Evolutionary conservation across 2,329 filamentous ascomycete species (phyloP).

Genomic region (Fusarium poae): DNA sequence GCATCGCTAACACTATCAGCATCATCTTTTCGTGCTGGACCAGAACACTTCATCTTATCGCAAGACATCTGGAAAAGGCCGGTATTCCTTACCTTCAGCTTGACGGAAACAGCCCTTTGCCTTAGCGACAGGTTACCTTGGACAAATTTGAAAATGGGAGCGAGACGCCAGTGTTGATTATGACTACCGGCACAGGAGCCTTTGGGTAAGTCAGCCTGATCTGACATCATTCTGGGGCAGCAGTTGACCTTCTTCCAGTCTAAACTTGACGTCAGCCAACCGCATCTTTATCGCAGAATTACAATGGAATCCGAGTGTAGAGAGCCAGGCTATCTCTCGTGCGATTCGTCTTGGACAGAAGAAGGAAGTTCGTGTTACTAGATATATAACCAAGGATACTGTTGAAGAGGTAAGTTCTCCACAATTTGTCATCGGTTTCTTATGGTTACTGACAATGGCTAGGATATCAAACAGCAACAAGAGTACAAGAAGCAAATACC

Average conservation of each 20-base stretch:
- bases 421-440: accelerated
- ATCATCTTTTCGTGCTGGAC: conserved; percentile 64
- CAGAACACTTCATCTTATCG: conserved; percentile 56
- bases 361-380: conserved; percentile 57
- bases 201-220: conserved; percentile 56
- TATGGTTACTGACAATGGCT: accelerated
- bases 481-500: conserved; percentile 27
- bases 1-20: conserved; percentile 38
- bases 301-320: conserved; percentile 68
- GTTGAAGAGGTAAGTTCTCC: conserved; percentile 57
- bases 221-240: accelerated
- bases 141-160: conserved; percentile 53
- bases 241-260: conserved; percentile 38
- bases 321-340: conserved; percentile 65
- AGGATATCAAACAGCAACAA: conserved; percentile 11
- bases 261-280: conserved; percentile 64
- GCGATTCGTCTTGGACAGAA: conserved; percentile 62
- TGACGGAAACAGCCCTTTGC: conserved; percentile 58
- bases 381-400: conserved; percentile 59
- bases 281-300: conserved; percentile 65
- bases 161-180: conserved; percentile 58
- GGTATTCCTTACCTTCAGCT: conserved; percentile 55
- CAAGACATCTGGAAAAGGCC: conserved; percentile 46
- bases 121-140: conserved; percentile 55
- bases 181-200: conserved; percentile 66